Evolutionary conservation across 352 stramenopile genomes (phyloP), one percentile per base, ranked within the genome.

Genomic region (Ochromonadaceae sp.): DNA sequence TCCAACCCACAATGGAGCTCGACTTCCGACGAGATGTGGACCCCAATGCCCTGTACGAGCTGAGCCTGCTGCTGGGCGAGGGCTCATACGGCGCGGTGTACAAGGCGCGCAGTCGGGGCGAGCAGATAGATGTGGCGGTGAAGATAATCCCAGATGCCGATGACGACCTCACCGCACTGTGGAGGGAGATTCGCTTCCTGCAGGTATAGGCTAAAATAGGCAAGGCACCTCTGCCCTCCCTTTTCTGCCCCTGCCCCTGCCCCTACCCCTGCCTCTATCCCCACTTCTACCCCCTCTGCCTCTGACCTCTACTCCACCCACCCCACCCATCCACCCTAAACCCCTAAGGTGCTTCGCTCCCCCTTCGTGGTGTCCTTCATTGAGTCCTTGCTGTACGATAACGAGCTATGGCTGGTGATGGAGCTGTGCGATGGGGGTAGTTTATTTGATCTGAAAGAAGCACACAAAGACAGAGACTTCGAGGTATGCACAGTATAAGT

Each of bases 391-490:
- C 17, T 77, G 14, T 48, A 68, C 61, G 79, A 90, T 60, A 76
- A 79, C 12, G 82, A 84, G 49, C 70, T 88, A 12, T 91, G 83
- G 55, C 28, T 63, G 22, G 80, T 83, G 0, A 92, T 92, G 84
- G 82, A 92, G 60, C 84, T 87, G 68, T 90, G 82, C 56, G 83
- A 75, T 14, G 81, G 84, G 22, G 84, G 84, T 0, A 88, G 79
- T 2, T 76, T 88, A 4, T 79, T 77, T 49, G 82, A 90, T 38
- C 71, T 91, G 32, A 59, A 78, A 30, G 70, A 78, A 42, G 72
- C 71, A 22, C 70, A 57, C 14, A 67, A 66, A 15, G n/a, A n/a
- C n/a, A n/a, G n/a, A n/a, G n/a, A n/a, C n/a, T n/a, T 20, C 40
- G 40, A 20, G 20, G 40, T 20, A n/a, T n/a, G 20, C 20, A 20